Conservation (phyloP, 1,284 basidiomycete genomes). For the Lentinula novae-zelandiae region DNA sequence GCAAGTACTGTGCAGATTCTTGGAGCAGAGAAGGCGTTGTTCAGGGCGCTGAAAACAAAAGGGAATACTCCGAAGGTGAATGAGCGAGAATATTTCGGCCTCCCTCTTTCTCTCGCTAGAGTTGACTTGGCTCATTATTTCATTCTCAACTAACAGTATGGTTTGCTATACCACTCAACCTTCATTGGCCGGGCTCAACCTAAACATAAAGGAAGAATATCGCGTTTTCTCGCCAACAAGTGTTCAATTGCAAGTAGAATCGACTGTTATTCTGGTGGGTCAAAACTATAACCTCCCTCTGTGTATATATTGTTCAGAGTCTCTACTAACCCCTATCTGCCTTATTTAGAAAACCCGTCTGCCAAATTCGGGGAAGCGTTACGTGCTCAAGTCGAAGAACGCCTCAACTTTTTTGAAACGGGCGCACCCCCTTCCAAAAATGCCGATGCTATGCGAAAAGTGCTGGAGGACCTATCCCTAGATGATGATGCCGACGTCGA, state of each 20-base stretch:
- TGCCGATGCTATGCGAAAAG: constrained; percentile 85
- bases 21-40: constrained; percentile 97
- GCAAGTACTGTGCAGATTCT: constrained; percentile 98
- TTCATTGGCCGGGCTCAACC: constrained; percentile 95
- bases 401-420: constrained; percentile 92
- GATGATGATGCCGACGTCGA: constrained; percentile 71
- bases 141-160: constrained; percentile 55
- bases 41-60: constrained; percentile 98
- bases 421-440: constrained; percentile 84
- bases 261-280: constrained; percentile 90
- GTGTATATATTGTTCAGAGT: neutral
- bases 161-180: constrained; percentile 89
- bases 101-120: neutral
- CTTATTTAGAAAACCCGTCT: constrained; percentile 71
- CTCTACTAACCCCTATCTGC: neutral
- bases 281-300: neutral
- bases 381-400: constrained; percentile 92
- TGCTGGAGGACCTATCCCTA: constrained; percentile 74
- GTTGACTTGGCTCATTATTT: neutral
- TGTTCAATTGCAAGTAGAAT: constrained; percentile 97
- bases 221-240: constrained; percentile 98
- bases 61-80: constrained; percentile 96
- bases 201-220: constrained; percentile 98
- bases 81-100: constrained; percentile 28
- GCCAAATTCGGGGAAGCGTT: constrained; percentile 95